Base-by-base conservation (phyloP, 2,329 filamentous ascomycete genomes). In the Aureobasidium sp. region DNA sequence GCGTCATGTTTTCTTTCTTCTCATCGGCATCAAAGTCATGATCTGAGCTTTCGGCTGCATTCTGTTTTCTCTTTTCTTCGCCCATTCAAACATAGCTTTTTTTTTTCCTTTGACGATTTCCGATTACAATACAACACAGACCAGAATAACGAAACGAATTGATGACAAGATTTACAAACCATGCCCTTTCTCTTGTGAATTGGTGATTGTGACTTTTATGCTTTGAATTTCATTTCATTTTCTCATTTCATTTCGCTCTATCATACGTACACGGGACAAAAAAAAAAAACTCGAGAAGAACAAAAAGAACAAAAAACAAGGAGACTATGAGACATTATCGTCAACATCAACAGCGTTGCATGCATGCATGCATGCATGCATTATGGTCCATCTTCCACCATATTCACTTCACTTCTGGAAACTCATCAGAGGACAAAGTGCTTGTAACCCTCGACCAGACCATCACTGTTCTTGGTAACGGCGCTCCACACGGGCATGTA, bases 401-500 rank as follows among this genome's bases (percentile, higher is more conserved):
- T 25, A 4, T 5, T 29, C 27, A 29, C 9, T 29, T 29, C 27
- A 29, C 4, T 9, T 29, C 4, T 29, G 33, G 1, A 25, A 21
- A 1, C n/a, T n/a, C n/a, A n/a, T 65, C 59, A 69, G 4, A 70
- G 57, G 47, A 40, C 77, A 71, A 89, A 93, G 60, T 75, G 75
- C 77, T 88, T 91, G 69, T 79, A 85, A 23, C 89, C 91, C 71
- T 95, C 89, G 31, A 95, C 88, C 66, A 96, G 74, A 0, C 90
- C 92, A 74, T 91, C 87, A 27, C 79, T 79, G 64, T 83, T 75
- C 75, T 96, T 96, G 4, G 85, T 85, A 29, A 91, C 78, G 10
- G 86, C 85, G 7, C 85, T 84, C 94, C 94, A 99, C 4, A 79
- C 76, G 0, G 94, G 94, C 66, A 85, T 80, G 74, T 85, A 96